phyloP scores from a whole-genome alignment of 768 basidiomycete genomes.

The Agaricus bisporus region DNA sequence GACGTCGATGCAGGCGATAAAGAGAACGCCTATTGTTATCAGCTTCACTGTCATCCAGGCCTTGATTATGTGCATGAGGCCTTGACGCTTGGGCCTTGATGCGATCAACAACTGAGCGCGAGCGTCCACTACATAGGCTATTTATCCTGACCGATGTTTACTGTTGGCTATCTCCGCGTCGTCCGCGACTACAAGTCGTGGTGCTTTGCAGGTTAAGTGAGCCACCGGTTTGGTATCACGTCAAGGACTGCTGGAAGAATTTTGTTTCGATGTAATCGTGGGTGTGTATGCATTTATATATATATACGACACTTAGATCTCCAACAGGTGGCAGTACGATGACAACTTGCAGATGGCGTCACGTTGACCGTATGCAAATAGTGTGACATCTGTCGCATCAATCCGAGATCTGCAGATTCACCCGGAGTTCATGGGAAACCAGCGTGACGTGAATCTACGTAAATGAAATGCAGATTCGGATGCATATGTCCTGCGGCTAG shows the following conservation, averaged over 20 bases:
- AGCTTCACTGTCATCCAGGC: too few species aligned
- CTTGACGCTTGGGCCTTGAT: too few species aligned
- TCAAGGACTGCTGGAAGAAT: neutral
- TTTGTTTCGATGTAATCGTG: slow-evolving; percentile 11
- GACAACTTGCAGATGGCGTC: slow-evolving; percentile 7
- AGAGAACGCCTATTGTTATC: neutral
- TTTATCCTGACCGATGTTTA: neutral
- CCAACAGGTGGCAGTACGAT: neutral
- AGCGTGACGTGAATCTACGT: neutral
- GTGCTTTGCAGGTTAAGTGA: neutral
- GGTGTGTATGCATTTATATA: slow-evolving; percentile 1
- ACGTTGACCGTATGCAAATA: slow-evolving; percentile 1
- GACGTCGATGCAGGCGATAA: too few species aligned
- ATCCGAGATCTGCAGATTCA: slow-evolving; percentile 8
- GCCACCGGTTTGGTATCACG: neutral
- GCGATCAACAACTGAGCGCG: too few species aligned
- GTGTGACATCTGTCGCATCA: slow-evolving; percentile 2
- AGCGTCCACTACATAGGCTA: too few species aligned
- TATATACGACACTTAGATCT: neutral
- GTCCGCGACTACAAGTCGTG: neutral
- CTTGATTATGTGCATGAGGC: too few species aligned
- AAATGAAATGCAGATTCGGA: neutral
- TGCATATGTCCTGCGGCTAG: too few species aligned
- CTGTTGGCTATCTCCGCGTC: too few species aligned
- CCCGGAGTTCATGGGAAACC: slow-evolving; percentile 9